phyloP scores from a whole-genome alignment of 306 rosid genomes.

The Casuarina cunninghamiana region DNA sequence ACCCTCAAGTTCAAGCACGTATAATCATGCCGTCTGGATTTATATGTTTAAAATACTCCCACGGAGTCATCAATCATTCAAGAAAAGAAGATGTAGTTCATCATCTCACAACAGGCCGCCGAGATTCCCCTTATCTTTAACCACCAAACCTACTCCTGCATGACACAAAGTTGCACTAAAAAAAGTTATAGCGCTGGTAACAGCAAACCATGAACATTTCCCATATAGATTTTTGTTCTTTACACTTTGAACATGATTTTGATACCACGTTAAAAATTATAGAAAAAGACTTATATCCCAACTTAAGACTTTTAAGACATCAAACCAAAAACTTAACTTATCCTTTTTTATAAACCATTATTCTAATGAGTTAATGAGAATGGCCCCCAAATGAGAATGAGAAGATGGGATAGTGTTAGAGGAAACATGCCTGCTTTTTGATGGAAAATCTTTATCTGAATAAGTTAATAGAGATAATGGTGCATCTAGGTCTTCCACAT shows the following conservation, averaged over 20 bases:
- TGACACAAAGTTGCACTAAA: background rate
- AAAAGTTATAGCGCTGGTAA: background rate
- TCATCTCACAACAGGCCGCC: background rate
- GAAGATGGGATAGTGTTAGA: background rate
- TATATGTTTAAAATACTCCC: background rate
- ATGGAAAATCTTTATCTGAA: background rate
- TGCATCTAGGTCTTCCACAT: background rate
- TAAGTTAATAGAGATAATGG: background rate
- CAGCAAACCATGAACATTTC: background rate
- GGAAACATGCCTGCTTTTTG: background rate
- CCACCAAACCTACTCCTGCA: background rate
- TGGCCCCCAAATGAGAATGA: background rate
- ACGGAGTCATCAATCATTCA: background rate
- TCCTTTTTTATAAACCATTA: background rate
- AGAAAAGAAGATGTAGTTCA: background rate
- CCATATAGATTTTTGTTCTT: too few relatives aligned
- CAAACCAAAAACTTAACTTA: background rate
- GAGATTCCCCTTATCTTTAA: background rate
- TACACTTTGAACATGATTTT: too few relatives aligned
- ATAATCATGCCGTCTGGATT: background rate
- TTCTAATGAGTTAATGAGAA: too few relatives aligned
- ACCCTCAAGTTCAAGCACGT: background rate
- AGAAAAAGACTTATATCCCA: too few relatives aligned
- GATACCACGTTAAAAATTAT: too few relatives aligned
- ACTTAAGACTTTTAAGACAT: too few relatives aligned